Evolutionary conservation across 352 stramenopile species (phyloP).

Genomic region (Phytophthora tubulina): DNA sequence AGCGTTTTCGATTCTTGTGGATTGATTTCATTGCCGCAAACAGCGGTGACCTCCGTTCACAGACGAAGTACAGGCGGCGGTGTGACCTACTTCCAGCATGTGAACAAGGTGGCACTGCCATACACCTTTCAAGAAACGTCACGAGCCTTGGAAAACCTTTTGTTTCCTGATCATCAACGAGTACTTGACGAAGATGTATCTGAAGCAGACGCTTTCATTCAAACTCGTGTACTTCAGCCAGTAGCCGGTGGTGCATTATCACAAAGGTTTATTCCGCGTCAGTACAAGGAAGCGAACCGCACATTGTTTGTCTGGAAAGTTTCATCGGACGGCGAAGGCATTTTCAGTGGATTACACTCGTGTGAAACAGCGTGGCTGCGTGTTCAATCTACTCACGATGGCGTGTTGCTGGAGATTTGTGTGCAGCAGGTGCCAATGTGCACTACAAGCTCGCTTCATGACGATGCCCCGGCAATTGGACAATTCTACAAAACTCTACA

Average conservation of each 20-base stretch:
- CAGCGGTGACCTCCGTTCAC: not conserved
- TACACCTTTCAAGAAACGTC: not conserved
- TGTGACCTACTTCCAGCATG: not conserved
- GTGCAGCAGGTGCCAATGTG: not conserved
- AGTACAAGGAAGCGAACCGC: not conserved
- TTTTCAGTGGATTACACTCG: not conserved
- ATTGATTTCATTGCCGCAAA: not conserved
- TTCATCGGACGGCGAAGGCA: not conserved
- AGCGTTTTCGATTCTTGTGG: not conserved
- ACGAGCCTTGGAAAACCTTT: not conserved
- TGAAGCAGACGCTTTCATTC: not conserved
- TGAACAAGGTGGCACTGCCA: not conserved
- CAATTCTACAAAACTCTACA: too few species aligned
- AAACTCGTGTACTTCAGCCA: not conserved
- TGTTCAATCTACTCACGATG: not conserved
- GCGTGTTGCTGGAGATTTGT: not conserved
- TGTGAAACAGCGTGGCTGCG: not conserved
- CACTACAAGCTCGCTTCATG: not conserved
- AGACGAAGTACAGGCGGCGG: too few species aligned
- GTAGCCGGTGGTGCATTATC: not conserved
- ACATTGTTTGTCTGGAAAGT: not conserved
- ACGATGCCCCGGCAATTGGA: too few species aligned
- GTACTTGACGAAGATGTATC: not conserved
- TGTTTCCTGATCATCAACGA: not conserved
- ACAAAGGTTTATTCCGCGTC: not conserved